These are phyloP conservation scores for Geum urbanum DNA, from an alignment of 306 rosid genomes.

Conservation along the genomic window DNA sequence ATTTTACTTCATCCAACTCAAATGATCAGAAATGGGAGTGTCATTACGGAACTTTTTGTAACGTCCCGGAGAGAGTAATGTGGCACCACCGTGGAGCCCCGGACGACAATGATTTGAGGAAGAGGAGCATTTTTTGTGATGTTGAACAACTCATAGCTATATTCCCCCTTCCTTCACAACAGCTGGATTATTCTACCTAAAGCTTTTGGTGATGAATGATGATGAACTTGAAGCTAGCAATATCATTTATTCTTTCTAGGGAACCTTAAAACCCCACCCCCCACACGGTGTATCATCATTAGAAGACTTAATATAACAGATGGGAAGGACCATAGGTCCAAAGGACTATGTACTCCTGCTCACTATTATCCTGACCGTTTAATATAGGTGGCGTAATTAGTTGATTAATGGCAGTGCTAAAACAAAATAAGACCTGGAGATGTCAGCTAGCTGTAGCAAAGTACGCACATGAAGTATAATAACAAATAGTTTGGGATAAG, in stretches of 20 bases:
- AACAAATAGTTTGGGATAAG: neutral
- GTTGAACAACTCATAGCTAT: constrained; percentile 1
- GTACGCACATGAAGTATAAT: neutral
- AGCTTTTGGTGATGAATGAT: neutral
- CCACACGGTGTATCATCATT: constrained; percentile 4
- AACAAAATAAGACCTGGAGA: neutral
- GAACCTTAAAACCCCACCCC: neutral
- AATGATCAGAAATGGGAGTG: neutral
- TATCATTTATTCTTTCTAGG: neutral
- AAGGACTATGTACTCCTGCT: neutral
- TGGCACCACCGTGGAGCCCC: neutral
- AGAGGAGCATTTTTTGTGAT: neutral
- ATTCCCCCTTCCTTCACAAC: neutral
- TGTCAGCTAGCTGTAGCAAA: neutral
- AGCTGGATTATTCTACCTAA: constrained; percentile 14
- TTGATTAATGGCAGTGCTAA: neutral
- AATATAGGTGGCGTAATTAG: neutral
- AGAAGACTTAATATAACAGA: too few species aligned
- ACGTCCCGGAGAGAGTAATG: neutral
- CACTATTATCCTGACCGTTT: neutral
- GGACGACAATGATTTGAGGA: neutral
- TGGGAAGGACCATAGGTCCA: neutral
- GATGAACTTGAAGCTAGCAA: neutral
- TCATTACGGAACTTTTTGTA: neutral
- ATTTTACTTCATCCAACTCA: neutral